Conservation (phyloP, 1,139 yeast species). For the Blastobotrys arbuscula region DNA sequence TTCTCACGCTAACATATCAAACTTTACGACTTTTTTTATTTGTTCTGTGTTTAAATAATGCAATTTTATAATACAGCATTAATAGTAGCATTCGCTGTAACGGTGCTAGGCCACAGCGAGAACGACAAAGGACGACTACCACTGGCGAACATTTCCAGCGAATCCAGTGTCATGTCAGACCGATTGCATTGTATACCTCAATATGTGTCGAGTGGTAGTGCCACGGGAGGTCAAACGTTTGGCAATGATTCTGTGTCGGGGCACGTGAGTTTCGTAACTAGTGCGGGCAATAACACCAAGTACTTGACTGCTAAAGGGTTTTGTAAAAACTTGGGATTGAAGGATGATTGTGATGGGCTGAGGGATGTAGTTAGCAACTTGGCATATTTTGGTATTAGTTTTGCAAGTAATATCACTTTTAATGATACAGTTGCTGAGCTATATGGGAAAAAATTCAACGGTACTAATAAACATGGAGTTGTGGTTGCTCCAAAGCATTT, state of each 20-base stretch:
- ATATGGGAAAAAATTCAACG: background rate
- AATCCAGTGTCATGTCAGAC: background rate
- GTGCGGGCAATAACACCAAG: conserved; percentile 6
- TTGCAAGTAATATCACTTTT: background rate
- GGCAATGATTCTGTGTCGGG: conserved; percentile 5
- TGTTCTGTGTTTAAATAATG: too few species aligned
- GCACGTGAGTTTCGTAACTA: conserved; percentile 1
- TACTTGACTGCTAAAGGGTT: conserved; percentile 1
- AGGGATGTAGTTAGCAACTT: conserved; percentile 1
- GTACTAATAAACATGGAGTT: background rate
- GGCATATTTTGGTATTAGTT: conserved; percentile 5
- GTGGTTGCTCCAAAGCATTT: conserved; percentile 1
- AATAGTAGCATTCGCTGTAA: background rate
- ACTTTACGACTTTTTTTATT: too few species aligned
- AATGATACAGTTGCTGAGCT: background rate
- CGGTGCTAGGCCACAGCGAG: background rate
- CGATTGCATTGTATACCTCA: conserved; percentile 3
- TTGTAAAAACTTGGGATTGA: conserved; percentile 5
- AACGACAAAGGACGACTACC: conserved; percentile 3
- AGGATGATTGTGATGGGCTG: conserved; percentile 3
- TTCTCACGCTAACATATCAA: too few species aligned
- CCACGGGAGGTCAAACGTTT: conserved; percentile 5
- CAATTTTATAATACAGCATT: too few species aligned
- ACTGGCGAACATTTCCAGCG: conserved; percentile 7
- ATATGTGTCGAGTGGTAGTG: conserved; percentile 3